phyloP scores from a whole-genome alignment of 108 stramenopile genomes.

The Pseudonitzschia delicatissima region DNA sequence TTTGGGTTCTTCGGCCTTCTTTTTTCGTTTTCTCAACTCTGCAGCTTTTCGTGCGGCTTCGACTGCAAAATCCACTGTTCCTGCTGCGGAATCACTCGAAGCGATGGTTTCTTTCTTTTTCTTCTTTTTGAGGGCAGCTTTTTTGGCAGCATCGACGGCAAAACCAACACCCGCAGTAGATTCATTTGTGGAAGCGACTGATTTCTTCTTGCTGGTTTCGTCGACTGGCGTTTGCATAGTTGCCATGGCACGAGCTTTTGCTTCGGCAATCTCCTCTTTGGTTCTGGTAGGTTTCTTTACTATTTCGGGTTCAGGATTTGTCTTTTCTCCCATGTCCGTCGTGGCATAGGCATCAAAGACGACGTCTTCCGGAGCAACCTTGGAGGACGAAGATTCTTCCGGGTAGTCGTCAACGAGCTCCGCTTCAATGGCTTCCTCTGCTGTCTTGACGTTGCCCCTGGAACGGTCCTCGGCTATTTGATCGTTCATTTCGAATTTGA shows the following conservation, averaged over 20 bases:
- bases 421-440: constrained; percentile 38
- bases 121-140: constrained; percentile 29
- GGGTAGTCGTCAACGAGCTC: constrained; percentile 35
- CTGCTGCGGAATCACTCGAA: neutral
- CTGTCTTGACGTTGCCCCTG: constrained; percentile 21
- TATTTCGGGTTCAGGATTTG: neutral
- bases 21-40: constrained; percentile 13
- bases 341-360: constrained; percentile 46
- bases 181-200: constrained; percentile 22
- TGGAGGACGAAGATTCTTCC: constrained; percentile 25
- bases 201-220: constrained; percentile 14
- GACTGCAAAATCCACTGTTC: constrained; percentile 32
- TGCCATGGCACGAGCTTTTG: constrained; percentile 40
- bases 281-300: neutral
- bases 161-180: constrained; percentile 43
- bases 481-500: constrained; percentile 26
- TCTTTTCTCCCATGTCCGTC: neutral
- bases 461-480: neutral
- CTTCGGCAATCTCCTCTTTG: constrained; percentile 2
- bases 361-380: constrained; percentile 29
- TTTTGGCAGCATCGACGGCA: constrained; percentile 67
- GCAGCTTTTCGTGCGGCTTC: constrained; percentile 35
- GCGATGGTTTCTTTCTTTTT: neutral
- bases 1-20: neutral
- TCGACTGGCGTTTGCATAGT: constrained; percentile 29